Percentiles rank a stretch among this genome's conserved stretches.
Conservation (phyloP, 495 filamentous ascomycete species). For the Venustampulla echinocandica region DNA sequence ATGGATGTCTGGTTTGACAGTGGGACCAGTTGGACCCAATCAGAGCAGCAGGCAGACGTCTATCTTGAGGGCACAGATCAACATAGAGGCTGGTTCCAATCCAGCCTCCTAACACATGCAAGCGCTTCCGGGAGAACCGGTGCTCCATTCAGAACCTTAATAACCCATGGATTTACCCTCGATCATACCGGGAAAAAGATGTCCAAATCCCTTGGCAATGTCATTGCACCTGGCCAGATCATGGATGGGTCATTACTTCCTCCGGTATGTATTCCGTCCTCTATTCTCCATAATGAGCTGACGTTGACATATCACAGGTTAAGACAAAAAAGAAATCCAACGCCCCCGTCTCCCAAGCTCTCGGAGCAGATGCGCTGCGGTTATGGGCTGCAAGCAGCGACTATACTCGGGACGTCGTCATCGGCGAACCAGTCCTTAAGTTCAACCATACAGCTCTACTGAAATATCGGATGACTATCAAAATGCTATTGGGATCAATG, state of each 20-base stretch:
- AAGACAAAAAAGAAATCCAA: conserved; percentile 37
- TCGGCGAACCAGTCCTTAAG: conserved; percentile 66
- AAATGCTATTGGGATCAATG: conserved; percentile 77
- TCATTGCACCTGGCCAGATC: conserved; percentile 70
- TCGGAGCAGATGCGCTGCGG: conserved; percentile 66
- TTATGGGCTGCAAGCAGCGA: conserved; percentile 88
- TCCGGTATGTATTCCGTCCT: conserved; percentile 33
- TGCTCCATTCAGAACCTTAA: conserved; percentile 72
- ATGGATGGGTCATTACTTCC: conserved; percentile 68
- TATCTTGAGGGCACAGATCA: conserved; percentile 94
- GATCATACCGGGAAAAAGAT: conserved; percentile 89
- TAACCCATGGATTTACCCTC: conserved; percentile 93
- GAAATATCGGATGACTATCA: conserved; percentile 81
- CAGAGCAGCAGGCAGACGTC: conserved; percentile 60
- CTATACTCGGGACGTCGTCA: conserved; percentile 77
- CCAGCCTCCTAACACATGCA: conserved; percentile 85
- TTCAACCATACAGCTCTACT: conserved; percentile 64
- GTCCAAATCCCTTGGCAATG: conserved; percentile 96
- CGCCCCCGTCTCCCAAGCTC: conserved; percentile 13
- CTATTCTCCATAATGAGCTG: conserved; percentile 9
- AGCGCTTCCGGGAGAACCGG: conserved; percentile 30
- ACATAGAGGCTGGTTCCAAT: conserved; percentile 98
- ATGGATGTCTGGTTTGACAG: conserved; percentile 99
- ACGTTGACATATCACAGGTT: conserved; percentile 32
- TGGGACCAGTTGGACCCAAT: conserved; percentile 83